A percentile compares a stretch with the other conserved stretches of the same genome.
Conservation (phyloP, 805 yeast species). For the Candida anglica region DNA sequence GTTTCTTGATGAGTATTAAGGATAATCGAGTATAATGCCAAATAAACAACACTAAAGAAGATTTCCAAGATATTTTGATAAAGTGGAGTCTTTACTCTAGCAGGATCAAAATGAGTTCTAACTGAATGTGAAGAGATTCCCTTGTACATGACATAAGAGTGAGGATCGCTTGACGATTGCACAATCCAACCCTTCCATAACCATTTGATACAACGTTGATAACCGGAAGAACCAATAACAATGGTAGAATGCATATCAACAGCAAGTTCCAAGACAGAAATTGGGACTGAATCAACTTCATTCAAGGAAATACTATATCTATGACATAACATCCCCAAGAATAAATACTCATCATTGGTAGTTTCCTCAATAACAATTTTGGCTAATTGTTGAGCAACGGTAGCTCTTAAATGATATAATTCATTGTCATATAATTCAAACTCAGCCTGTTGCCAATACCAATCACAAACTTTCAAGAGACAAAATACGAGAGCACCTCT, state of each 20-base stretch:
- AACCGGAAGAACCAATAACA: slow-evolving; percentile 77
- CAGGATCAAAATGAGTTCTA: slow-evolving; percentile 70
- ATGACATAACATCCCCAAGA: slow-evolving; percentile 73
- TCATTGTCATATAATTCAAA: slow-evolving; percentile 66
- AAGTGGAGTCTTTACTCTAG: slow-evolving; percentile 76
- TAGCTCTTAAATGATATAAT: slow-evolving; percentile 54
- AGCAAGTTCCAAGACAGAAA: slow-evolving; percentile 79
- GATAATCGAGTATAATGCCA: slow-evolving; percentile 57
- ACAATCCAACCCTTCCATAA: slow-evolving; percentile 92
- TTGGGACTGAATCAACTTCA: slow-evolving; percentile 58
- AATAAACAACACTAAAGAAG: slow-evolving; percentile 57
- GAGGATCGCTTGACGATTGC: slow-evolving; percentile 67
- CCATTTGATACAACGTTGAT: slow-evolving; percentile 84
- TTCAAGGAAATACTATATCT: slow-evolving; percentile 64
- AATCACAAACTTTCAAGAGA: slow-evolving; percentile 66
- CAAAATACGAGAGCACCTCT: slow-evolving; percentile 68
- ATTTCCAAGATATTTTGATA: slow-evolving; percentile 78
- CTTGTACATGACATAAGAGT: slow-evolving; percentile 61
- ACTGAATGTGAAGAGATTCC: slow-evolving; percentile 54
- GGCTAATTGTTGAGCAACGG: slow-evolving; percentile 74
- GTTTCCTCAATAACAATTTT: slow-evolving; percentile 63
- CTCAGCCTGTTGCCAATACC: slow-evolving; percentile 65
- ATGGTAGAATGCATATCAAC: slow-evolving; percentile 79
- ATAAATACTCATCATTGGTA: slow-evolving; percentile 57
- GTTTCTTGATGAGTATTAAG: slow-evolving; percentile 53